Evolutionary conservation across 2,329 filamentous ascomycete species (phyloP).

Genomic region (Colletotrichum tabaci): DNA sequence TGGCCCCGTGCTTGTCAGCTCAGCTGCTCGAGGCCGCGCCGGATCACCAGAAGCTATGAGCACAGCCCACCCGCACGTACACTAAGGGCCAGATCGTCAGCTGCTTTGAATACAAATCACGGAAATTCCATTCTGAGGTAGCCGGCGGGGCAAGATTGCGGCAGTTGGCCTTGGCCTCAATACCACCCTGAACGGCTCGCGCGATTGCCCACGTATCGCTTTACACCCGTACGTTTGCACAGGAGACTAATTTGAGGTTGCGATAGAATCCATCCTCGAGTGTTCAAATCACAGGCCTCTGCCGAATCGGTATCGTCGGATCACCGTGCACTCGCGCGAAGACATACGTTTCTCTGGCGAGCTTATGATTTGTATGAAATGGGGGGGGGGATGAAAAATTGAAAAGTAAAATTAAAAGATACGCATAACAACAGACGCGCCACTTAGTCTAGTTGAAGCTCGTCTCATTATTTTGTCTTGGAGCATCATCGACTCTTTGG

Average conservation of each 20-base stretch:
- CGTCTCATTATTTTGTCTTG: background rate
- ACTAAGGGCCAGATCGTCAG: background rate
- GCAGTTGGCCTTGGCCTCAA: background rate
- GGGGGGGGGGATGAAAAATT: too few species aligned
- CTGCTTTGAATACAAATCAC: background rate
- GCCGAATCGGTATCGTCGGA: too few species aligned
- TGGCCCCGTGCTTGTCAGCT: too few species aligned
- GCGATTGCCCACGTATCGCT: background rate
- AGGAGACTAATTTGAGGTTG: conserved; percentile 10
- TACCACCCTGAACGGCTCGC: background rate
- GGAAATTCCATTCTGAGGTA: background rate
- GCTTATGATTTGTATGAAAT: too few species aligned
- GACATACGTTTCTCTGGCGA: conserved; percentile 13
- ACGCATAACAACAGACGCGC: background rate
- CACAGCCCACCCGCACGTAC: background rate
- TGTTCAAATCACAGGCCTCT: conserved; percentile 4
- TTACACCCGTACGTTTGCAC: background rate
- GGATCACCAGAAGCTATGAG: background rate
- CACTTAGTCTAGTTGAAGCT: background rate
- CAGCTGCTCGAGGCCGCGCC: background rate
- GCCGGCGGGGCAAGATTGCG: conserved; percentile 4
- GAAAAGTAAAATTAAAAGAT: too few species aligned
- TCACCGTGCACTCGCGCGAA: background rate
- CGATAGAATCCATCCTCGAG: background rate
- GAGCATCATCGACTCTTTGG: background rate